Evolutionary conservation across 805 yeast genomes (phyloP), one percentile per base, ranked within the genome.

Genomic region (Brettanomyces anomalus): DNA sequence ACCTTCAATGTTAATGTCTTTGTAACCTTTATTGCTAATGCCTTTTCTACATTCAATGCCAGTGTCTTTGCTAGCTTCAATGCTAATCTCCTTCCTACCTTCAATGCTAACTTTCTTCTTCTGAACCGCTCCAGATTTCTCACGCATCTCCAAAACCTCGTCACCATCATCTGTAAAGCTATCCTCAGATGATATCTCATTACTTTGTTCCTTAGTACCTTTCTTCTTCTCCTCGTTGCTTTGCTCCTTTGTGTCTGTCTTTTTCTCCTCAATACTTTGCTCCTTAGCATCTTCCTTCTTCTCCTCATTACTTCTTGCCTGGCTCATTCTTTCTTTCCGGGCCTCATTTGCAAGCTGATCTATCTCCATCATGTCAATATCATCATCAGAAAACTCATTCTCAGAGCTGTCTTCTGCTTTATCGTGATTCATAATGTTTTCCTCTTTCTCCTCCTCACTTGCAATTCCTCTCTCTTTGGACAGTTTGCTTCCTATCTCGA

Each of bases 301-400:
- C 18, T n/a, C n/a, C 44, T 24, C 33, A 41, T 11, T 40, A 15
- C 19, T 37, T 26, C 35, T 36, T 18, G 6, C 20, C 36, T 24
- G 28, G 10, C 28, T 24, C 28, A 24, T 24, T 42, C 37, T 38
- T 4, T 32, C 24, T 18, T 40, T 40, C 19, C 43, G 44, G 18
- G 41, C 47, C 35, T 39, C 44, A 13, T 31, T 19, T 5, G 52
- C 46, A 11, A 50, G 26, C 21, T 41, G 39, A 41, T 57, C 60
- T 17, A 60, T 48, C 34, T 58, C 65, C 30, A 49, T 55, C 52
- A 56, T 43, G 41, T 60, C 66, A 3, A 59, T 47, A 33, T 62
- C 66, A 41, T 39, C 41, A 19, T 59, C 64, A 33, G 57, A 52
- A 37, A 62, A 57, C 28, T 24, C 28, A 5, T 46, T 48, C 37